These are phyloP conservation scores for Phellinidium pouzarii DNA, from an alignment of 1,284 basidiomycete genomes.

Conservation along the genomic window DNA sequence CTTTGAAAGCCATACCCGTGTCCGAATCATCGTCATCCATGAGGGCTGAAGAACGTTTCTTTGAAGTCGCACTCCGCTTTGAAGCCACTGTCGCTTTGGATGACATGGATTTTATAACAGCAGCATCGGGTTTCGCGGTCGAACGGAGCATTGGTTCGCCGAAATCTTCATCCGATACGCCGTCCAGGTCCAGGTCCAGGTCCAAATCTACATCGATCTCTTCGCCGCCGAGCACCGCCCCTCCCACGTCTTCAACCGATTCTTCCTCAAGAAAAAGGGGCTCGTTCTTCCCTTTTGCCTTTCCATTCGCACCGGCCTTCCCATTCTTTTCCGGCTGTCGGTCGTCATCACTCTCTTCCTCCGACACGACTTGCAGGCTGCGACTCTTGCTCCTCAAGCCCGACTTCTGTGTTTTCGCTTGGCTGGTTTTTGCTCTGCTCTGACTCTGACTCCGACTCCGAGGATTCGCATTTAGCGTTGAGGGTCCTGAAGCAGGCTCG, in stretches of 20 bases:
- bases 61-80: constrained; percentile 26
- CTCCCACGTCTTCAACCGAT: constrained; percentile 16
- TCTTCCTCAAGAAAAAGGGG: constrained; percentile 38
- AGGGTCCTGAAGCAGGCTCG: constrained; percentile 9
- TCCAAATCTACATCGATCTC: constrained; percentile 1
- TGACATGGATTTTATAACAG: constrained; percentile 13
- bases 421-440: background rate
- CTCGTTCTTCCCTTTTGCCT: constrained; percentile 22
- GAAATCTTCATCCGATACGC: constrained; percentile 1
- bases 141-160: constrained; percentile 21
- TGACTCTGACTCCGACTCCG: background rate
- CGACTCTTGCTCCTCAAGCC: constrained; percentile 2
- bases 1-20: constrained; percentile 59
- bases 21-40: constrained; percentile 66
- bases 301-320: constrained; percentile 15
- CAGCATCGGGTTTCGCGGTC: constrained; percentile 30
- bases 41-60: constrained; percentile 34
- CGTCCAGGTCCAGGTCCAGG: constrained; percentile 1
- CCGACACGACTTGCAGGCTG: constrained; percentile 3
- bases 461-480: background rate
- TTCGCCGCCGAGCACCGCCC: background rate
- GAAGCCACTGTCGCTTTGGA: constrained; percentile 17
- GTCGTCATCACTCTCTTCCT: constrained; percentile 17
- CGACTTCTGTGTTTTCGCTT: background rate
- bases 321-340: constrained; percentile 17